Conservation (phyloP, 768 basidiomycete species). For the Hericium rajendrae region DNA sequence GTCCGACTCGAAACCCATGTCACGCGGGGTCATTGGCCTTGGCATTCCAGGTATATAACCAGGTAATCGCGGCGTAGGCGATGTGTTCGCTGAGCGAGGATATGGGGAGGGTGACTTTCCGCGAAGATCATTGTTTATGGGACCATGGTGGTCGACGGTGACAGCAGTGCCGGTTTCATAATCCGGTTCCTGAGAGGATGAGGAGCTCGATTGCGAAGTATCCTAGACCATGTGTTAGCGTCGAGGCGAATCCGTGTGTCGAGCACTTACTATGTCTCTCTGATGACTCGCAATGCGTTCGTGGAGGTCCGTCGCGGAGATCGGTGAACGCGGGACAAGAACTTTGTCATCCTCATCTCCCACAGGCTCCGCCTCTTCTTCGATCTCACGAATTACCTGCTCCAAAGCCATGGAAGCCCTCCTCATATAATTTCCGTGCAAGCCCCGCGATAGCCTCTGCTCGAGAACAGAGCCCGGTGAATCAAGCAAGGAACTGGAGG, state of each 20-base stretch:
- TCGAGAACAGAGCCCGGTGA: conserved; percentile 22
- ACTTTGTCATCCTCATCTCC: conserved; percentile 48
- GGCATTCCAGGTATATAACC: conserved; percentile 90
- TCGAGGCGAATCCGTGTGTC: neutral
- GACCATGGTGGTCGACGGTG: conserved; percentile 48
- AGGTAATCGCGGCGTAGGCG: conserved; percentile 48
- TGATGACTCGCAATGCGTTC: conserved; percentile 7
- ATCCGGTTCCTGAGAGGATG: conserved; percentile 22
- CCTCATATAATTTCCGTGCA: conserved; percentile 43
- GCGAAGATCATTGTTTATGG: conserved; percentile 35
- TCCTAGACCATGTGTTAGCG: neutral
- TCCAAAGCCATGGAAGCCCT: conserved; percentile 70
- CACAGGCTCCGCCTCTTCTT: conserved; percentile 49
- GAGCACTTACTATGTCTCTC: conserved; percentile 9
- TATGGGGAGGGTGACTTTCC: conserved; percentile 54
- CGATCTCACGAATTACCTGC: conserved; percentile 68
- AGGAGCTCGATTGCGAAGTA: conserved; percentile 1
- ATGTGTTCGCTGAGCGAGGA: conserved; percentile 38
- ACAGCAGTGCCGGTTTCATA: conserved; percentile 64
- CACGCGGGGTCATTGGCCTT: conserved; percentile 83
- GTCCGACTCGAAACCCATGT: conserved; percentile 52
- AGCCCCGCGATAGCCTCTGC: conserved; percentile 36
- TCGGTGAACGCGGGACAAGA: conserved; percentile 55
- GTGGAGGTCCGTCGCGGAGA: conserved; percentile 7
- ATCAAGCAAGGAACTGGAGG: conserved; percentile 17